Evolutionary conservation across 257 asterid species (phyloP), one percentile per base, ranked within the genome.

Genomic region (Solanum boliviense): DNA sequence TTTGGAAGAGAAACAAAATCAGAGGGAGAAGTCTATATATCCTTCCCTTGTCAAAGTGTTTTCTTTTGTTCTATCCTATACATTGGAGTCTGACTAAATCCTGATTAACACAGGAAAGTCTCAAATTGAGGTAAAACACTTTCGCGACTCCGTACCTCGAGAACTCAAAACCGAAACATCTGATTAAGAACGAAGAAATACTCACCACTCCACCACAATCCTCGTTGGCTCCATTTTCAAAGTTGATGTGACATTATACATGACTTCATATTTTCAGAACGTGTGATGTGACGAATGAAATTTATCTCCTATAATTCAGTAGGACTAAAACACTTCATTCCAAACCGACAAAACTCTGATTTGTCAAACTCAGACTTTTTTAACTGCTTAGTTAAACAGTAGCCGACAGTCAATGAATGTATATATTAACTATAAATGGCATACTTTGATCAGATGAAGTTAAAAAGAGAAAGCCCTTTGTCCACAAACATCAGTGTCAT

Each of bases 241-340:
- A n/a, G 65, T 78, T 41, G 38, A 48, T 41, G n/a, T 78, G 13
- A 1, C 67, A 79, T 46, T 41, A 25, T 44, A 44, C 65, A 79
- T 78, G 65, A 41, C 85, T 44, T 44, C 68, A 46, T 41, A 3
- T 46, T 48, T 81, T 29, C 31, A 9, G 70, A 82, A 82, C 31
- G 44, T 48, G 70, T 3, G 70, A 82, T 29, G 70, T 48, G 85
- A 81, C 67, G 4, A 56, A 56, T 56, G 12, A 56, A 7, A 56
- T 20, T 56, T 20, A 56, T 7, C 25, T 56, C 67, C 67, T 56
- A 56, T 16, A 16, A 46, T 16, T 81, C 44, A 18, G 21, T 18
- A 82, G 16, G 86, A 81, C 71, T 82, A 82, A 82, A 31, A 48
- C 86, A 48, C 70, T 48, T 29, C 10, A 29, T 82, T 81, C 41